Evolutionary conservation across 352 stramenopile genomes (phyloP).

Genomic region (Phytophthora rubi): DNA sequence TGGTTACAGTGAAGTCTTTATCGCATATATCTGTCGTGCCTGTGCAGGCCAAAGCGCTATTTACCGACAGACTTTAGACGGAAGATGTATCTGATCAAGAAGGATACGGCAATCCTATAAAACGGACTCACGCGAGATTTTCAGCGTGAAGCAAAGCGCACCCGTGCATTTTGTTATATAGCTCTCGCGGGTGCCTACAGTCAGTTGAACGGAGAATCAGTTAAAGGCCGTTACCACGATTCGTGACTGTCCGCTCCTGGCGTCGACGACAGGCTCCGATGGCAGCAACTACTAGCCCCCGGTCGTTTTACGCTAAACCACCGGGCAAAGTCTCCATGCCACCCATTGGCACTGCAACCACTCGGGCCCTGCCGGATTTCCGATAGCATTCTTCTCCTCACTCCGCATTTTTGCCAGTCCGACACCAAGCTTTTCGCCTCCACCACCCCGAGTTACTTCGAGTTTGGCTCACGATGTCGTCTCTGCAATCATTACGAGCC

Average conservation of each 20-base stretch:
- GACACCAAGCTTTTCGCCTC: constrained; percentile 1
- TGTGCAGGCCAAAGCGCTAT: not conserved
- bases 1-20: not conserved
- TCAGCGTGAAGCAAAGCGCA: not conserved
- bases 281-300: constrained; percentile 2
- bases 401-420: constrained; percentile 25
- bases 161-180: not conserved
- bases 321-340: constrained; percentile 9
- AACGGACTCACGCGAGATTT: not conserved
- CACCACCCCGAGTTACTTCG: not conserved
- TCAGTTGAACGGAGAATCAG: not conserved
- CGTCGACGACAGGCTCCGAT: constrained; percentile 5
- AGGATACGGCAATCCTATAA: not conserved
- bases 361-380: not conserved
- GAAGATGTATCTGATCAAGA: constrained; percentile 1
- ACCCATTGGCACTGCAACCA: constrained; percentile 13
- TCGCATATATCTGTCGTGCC: constrained; percentile 13
- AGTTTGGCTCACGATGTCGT: constrained; percentile 22
- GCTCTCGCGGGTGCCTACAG: not conserved
- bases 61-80: not conserved
- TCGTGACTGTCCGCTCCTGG: constrained; percentile 3
- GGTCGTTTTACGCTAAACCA: constrained; percentile 12
- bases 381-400: constrained; percentile 7
- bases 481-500: constrained; percentile 12
- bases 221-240: constrained; percentile 10